phyloP scores from a whole-genome alignment of 768 basidiomycete genomes.

The Russula sp. region DNA sequence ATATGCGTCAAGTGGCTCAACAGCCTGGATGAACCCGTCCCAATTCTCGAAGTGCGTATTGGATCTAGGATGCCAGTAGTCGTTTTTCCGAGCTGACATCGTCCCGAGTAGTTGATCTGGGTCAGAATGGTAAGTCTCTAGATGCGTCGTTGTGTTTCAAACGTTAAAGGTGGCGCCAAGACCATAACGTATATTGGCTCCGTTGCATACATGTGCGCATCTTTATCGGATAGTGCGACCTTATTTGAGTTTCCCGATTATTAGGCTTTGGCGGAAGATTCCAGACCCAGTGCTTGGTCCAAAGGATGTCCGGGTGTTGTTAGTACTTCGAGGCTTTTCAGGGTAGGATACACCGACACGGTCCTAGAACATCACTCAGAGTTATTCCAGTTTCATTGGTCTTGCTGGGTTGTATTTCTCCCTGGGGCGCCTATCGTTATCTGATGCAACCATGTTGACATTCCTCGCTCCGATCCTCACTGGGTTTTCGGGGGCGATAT shows the following conservation, averaged over 20 bases:
- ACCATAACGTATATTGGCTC: conserved; percentile 53
- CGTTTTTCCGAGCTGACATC: neutral
- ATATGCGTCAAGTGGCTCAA: conserved; percentile 62
- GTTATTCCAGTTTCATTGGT: conserved; percentile 58
- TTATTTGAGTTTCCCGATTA: conserved; percentile 29
- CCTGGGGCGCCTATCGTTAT: conserved; percentile 68
- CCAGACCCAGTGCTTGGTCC: conserved; percentile 67
- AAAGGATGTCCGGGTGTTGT: conserved; percentile 56
- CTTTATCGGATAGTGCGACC: neutral
- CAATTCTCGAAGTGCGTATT: conserved; percentile 50
- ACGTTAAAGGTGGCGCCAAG: conserved; percentile 35
- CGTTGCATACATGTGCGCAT: conserved; percentile 46
- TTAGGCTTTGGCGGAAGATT: conserved; percentile 42
- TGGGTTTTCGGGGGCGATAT: conserved; percentile 56
- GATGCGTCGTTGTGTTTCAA: conserved; percentile 11
- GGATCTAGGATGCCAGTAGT: neutral
- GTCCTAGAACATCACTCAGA: neutral
- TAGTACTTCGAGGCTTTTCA: conserved; percentile 56
- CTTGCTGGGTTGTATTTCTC: conserved; percentile 67
- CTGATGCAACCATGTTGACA: conserved; percentile 73
- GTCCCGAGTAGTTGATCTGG: conserved; percentile 44
- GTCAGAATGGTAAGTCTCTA: conserved; percentile 52
- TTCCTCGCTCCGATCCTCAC: conserved; percentile 71
- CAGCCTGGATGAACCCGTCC: conserved; percentile 54
- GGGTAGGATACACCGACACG: conserved; percentile 43